phyloP scores from a whole-genome alignment of 1,284 basidiomycete genomes.

The Fomitopsis betulina region DNA sequence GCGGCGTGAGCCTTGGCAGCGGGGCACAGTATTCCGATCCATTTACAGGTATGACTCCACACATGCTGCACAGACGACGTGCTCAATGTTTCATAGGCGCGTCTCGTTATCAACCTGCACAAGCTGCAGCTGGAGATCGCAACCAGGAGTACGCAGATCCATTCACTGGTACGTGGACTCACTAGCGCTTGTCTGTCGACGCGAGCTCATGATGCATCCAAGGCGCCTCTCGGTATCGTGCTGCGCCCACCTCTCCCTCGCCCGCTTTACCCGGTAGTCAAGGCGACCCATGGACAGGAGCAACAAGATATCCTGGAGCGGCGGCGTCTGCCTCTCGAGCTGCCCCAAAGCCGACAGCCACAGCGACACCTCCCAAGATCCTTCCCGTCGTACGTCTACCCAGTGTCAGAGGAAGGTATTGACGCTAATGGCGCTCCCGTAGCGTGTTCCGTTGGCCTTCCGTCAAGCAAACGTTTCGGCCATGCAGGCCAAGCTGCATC shows the following conservation, averaged over 20 bases:
- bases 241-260: slow-evolving; percentile 14
- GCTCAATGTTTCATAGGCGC: slow-evolving; percentile 36
- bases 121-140: slow-evolving; percentile 21
- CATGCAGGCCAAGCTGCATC: slow-evolving; percentile 79
- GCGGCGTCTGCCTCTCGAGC: slow-evolving; percentile 17
- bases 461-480: slow-evolving; percentile 86
- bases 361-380: slow-evolving; percentile 24
- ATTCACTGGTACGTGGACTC: slow-evolving; percentile 27
- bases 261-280: slow-evolving; percentile 12
- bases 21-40: slow-evolving; percentile 75
- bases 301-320: slow-evolving; percentile 51
- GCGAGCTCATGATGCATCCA: slow-evolving; percentile 16
- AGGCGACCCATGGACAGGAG: slow-evolving; percentile 72
- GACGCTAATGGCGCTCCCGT: background rate
- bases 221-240: slow-evolving; percentile 37
- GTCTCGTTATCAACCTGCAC: slow-evolving; percentile 51
- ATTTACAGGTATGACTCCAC: slow-evolving; percentile 66
- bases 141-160: slow-evolving; percentile 31
- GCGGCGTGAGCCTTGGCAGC: slow-evolving; percentile 66
- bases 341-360: slow-evolving; percentile 7
- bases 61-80: background rate
- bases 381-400: slow-evolving; percentile 54
- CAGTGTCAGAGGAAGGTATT: background rate
- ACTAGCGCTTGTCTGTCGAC: too few relatives aligned
- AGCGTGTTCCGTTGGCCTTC: slow-evolving; percentile 67